These are phyloP conservation scores for Hirsutella rhossiliensis DNA, from an alignment of 2,329 filamentous ascomycete species.

Conservation along the genomic window DNA sequence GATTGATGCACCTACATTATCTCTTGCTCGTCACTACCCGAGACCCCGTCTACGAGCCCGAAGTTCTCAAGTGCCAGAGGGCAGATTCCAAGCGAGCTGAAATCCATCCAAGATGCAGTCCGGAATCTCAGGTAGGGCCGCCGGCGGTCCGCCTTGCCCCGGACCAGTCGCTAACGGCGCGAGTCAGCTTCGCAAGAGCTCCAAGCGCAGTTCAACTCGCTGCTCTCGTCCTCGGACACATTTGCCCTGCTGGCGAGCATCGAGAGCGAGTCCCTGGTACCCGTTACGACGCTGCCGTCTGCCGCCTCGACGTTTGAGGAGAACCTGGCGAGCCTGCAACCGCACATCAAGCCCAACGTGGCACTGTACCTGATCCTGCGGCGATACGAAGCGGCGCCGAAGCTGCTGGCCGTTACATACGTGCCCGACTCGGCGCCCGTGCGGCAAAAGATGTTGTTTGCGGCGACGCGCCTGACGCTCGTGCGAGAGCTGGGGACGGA, in stretches of 20 bases:
- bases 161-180: neutral
- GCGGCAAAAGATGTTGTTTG: slow-evolving; percentile 79
- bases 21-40: too few species aligned
- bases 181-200: slow-evolving; percentile 65
- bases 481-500: slow-evolving; percentile 67
- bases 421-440: slow-evolving; percentile 69
- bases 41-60: too few species aligned
- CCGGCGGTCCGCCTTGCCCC: neutral
- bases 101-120: slow-evolving; percentile 50
- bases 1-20: too few species aligned
- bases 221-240: slow-evolving; percentile 48
- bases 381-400: slow-evolving; percentile 44
- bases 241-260: slow-evolving; percentile 66
- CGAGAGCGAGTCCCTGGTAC: slow-evolving; percentile 53
- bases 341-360: slow-evolving; percentile 52
- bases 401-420: slow-evolving; percentile 62
- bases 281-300: slow-evolving; percentile 41
- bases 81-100: too few species aligned
- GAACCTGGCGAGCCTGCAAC: slow-evolving; percentile 50
- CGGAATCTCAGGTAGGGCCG: slow-evolving; percentile 56
- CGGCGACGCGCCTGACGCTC: slow-evolving; percentile 62
- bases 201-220: slow-evolving; percentile 55
- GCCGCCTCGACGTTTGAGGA: slow-evolving; percentile 44
- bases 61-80: neutral
- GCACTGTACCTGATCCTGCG: slow-evolving; percentile 68